Evolutionary conservation across 192 early-diverging fungal species (phyloP).

Genomic region (Coemansia erecta): DNA sequence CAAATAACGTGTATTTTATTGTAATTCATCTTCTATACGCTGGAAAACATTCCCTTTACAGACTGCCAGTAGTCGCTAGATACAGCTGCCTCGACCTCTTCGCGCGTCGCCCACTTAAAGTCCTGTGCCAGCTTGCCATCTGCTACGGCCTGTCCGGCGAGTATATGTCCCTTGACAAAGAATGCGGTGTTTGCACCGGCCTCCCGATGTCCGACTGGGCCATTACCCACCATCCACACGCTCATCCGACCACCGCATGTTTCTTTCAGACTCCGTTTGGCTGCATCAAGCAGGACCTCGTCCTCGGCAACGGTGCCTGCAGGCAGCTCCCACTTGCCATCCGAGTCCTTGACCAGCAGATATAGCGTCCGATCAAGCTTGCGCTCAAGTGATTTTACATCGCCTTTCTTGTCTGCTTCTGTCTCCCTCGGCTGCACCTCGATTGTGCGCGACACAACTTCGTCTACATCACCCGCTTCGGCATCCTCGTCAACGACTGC

Average conservation of each 20-base stretch:
- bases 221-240: slow-evolving; percentile 82
- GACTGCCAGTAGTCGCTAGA: slow-evolving; percentile 44
- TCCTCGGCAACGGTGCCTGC: slow-evolving; percentile 59
- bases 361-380: slow-evolving; percentile 74
- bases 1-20: not conserved
- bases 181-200: slow-evolving; percentile 60
- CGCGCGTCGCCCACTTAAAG: slow-evolving; percentile 49
- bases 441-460: slow-evolving; percentile 51
- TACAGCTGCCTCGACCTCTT: slow-evolving; percentile 37
- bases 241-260: slow-evolving; percentile 75
- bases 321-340: slow-evolving; percentile 72
- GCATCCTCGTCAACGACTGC: slow-evolving; percentile 3
- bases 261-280: slow-evolving; percentile 66
- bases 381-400: slow-evolving; percentile 74
- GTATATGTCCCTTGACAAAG: slow-evolving; percentile 82
- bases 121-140: slow-evolving; percentile 21
- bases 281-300: slow-evolving; percentile 76
- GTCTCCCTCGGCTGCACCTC: slow-evolving; percentile 58
- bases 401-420: slow-evolving; percentile 62
- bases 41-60: slow-evolving; percentile 46
- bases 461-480: slow-evolving; percentile 1
- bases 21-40: slow-evolving; percentile 4
- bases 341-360: slow-evolving; percentile 70
- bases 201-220: slow-evolving; percentile 72
- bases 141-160: slow-evolving; percentile 64